Base-by-base conservation (phyloP, 2,329 filamentous ascomycete species). In the Tolypocladium guangdongense region DNA sequence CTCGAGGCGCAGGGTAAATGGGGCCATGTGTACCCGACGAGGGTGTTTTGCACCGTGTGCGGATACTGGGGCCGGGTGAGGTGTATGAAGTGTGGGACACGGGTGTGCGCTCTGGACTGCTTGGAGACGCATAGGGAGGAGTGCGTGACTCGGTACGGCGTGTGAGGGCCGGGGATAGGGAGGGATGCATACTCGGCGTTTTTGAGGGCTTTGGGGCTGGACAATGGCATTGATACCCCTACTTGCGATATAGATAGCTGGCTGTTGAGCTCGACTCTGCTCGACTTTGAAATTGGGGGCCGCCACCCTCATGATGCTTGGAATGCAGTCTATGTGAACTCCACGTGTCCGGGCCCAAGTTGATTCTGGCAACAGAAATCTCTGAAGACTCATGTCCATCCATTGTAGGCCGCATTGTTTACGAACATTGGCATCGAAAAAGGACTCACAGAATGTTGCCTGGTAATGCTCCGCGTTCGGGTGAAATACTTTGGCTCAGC, bases 31-130 rank as follows among this genome's bases (percentile, higher is more conserved):
- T 82, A 82, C 57, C 84, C 86, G 2, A 72, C 73, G 48, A 75
- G 87, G 55, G 72, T 74, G 37, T 92, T 91, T 66, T 92, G 88
- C 68, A 85, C 86, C 64, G 82, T 90, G 35, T 92, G 88, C 64
- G 88, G 88, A 16, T 91, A 90, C 68, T 91, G 88, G 87, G 88
- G 87, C 2, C 74, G 83, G 41, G 83, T 89, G 47, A 80, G 78
- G 67, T 92, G 88, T 70, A 78, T 84, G 66, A 88, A 87, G 72
- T 92, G 88, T 69, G 87, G 87, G n/a, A 80, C 80, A 47, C 77
- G 84, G 61, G 83, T 88, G n/a, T 92, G 88, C 66, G 87, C 86
- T 39, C 68, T 91, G 59, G 84, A 88, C 55, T 91, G 88, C 62
- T 75, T 90, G 61, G 82, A 83, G 63, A 75, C 78, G 57, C 88